A percentile compares a stretch with the other conserved stretches of the same genome.
These are phyloP conservation scores for Globisporangium acanthophoron DNA, from an alignment of 352 stramenopile genomes.

Conservation along the genomic window DNA sequence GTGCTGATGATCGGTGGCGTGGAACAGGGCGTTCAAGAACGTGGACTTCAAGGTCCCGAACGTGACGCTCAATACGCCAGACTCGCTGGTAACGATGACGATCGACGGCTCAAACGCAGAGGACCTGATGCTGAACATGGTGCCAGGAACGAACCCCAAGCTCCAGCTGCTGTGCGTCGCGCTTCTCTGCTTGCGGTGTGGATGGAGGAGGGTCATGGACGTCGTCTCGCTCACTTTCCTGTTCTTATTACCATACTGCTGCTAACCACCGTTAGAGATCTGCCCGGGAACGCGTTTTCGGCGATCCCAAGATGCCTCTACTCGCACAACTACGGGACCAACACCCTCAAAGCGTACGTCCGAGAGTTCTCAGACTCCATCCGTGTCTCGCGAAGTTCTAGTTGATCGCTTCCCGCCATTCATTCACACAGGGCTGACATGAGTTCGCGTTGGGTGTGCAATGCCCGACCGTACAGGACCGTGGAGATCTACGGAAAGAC, in stretches of 20 bases:
- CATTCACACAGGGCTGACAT: not conserved
- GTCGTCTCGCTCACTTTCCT: not conserved
- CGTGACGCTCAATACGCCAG: slow-evolving; percentile 11
- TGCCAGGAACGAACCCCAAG: slow-evolving; percentile 4
- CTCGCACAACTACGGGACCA: slow-evolving; percentile 14
- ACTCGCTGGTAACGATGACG: slow-evolving; percentile 17
- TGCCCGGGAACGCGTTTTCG: slow-evolving; percentile 16
- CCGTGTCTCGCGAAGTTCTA: not conserved
- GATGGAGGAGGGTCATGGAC: not conserved
- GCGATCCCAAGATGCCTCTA: slow-evolving; percentile 27
- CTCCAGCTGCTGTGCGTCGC: slow-evolving; percentile 8
- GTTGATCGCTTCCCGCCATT: not conserved
- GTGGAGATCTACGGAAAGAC: slow-evolving; percentile 7
- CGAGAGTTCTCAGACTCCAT: not conserved
- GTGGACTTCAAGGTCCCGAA: slow-evolving; percentile 15
- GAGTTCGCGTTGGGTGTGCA: not conserved
- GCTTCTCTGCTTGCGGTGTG: not conserved
- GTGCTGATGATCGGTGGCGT: not conserved
- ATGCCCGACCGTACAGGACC: not conserved
- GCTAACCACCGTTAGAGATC: slow-evolving; percentile 10
- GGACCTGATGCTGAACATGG: slow-evolving; percentile 13
- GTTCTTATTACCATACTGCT: not conserved
- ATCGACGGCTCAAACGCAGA: slow-evolving; percentile 14
- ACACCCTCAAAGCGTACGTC: slow-evolving; percentile 21
- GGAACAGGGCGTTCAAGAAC: slow-evolving; percentile 19